Percentiles rank a stretch among this genome's conserved stretches.
Conservation (phyloP, 495 filamentous ascomycete species). For the Poronia punctata region DNA sequence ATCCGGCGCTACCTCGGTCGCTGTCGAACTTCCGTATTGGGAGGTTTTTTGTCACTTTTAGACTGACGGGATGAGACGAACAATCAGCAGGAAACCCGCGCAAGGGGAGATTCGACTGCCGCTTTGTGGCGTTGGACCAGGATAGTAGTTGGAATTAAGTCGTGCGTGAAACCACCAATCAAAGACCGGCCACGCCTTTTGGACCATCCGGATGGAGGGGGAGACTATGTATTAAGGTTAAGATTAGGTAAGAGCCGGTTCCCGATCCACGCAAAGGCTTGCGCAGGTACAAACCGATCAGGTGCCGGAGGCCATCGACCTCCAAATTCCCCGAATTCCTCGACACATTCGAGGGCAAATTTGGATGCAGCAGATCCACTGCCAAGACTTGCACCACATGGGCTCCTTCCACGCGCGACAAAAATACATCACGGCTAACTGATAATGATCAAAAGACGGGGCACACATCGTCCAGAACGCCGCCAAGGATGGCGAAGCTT, state of each 20-base stretch:
- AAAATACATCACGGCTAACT: too few species aligned
- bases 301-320: slow-evolving; percentile 1
- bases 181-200: background rate
- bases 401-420: too few species aligned
- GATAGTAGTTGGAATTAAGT: background rate
- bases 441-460: too few species aligned
- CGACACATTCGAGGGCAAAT: slow-evolving; percentile 5
- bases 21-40: slow-evolving; percentile 21
- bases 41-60: slow-evolving; percentile 1
- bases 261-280: slow-evolving; percentile 6
- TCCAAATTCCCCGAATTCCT: background rate
- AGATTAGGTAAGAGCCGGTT: too few species aligned
- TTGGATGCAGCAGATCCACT: background rate
- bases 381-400: slow-evolving; percentile 5
- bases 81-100: slow-evolving; percentile 2
- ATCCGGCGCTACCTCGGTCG: slow-evolving; percentile 24
- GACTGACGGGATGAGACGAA: slow-evolving; percentile 11
- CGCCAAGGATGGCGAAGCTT: too few species aligned
- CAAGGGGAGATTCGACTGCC: background rate
- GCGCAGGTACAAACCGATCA: slow-evolving; percentile 14
- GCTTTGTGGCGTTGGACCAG: too few species aligned
- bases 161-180: slow-evolving; percentile 3
- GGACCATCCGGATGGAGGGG: too few species aligned
- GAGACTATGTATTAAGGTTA: too few species aligned
- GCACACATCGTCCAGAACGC: too few species aligned